Base-by-base conservation (phyloP, 1,284 basidiomycete species). In the Somion occarium region DNA sequence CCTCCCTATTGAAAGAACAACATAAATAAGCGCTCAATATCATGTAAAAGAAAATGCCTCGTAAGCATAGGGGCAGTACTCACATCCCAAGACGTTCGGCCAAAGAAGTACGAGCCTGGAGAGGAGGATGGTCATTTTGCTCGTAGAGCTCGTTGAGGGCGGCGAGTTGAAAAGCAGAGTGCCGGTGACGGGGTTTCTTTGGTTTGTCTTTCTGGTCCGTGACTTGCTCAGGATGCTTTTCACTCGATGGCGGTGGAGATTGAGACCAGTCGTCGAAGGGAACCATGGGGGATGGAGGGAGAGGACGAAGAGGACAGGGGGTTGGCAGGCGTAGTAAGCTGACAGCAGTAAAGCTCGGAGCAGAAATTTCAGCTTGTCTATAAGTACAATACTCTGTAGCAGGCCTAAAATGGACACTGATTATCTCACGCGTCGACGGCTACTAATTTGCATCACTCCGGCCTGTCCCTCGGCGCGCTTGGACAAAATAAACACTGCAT, bases 71-170 rank as follows among this genome's bases (percentile, higher is more conserved):
- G 50, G 56, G 46, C 38, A 39, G 50, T 52, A 75, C 86, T 67
- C 62, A 87, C 87, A 90, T 88, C 66, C 82, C 82, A 56, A 90
- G 73, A 56, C 73, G 76, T 57, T 84, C 77, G 59, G 85, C 87
- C 48, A 90, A 70, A 38, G 76, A 73, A 18, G 78, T 75, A 56
- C 87, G 78, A 53, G 80, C 75, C 51, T 87, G 82, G 49, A 87
- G 71, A 46, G 80, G 67, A n/a, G 87, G 87, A 66, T 88, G 87
- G 60, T 88, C 86, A 49, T 81, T 79, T 67, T 77, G 75, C 58
- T 87, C 85, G 57, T 82, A 90, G 55, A 89, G 81, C 62, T 82
- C 79, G 64, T 90, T 89, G 60, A 90, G 73, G 41, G 83, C 84
- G 26, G 78, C 78, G 27, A 89, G 76, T 67, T 89, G 87, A 22